Base-by-base conservation (phyloP, 2,329 filamentous ascomycete species). In the Penicillium sclerotigenum region DNA sequence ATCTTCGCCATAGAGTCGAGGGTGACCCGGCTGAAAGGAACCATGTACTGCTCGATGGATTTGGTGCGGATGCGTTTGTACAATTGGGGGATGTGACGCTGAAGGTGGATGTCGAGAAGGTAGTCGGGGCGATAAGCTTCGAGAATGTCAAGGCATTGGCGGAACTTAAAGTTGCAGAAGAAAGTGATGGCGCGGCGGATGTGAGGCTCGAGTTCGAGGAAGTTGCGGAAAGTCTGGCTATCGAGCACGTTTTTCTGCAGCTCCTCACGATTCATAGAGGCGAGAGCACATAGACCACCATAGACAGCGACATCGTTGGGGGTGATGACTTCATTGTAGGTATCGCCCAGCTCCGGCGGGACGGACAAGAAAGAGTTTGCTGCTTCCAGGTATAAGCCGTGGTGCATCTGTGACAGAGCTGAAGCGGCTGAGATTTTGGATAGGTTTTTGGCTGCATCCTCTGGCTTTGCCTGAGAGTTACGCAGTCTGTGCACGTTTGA, bases 261-360 rank as follows among this genome's bases (percentile, higher is more conserved):
- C 59, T 90, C 86, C 8, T 81, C 79, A 46, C 94, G 85, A 57
- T 89, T 83, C 89, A 97, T 95, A 2, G 90, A 91, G 26, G 93
- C 93, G 24, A 99, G 83, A 6, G 94, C 90, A 62, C 93, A 88
- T 24, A 99, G 83, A 5, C 90, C 92, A 47, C 93, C 94, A 65
- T 97, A 99, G 9, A 94, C 83, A 20, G 94, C 93, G 22, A 99
- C 80, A 66, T 99, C 94, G 69, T 97, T 97, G 7, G 87, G 83
- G 28, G 86, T 91, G 43, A 90, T 80, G 26, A 96, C 81, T 49
- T 89, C 83, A 59, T 85, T 88, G 71, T 88, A 89, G 56, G 77
- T 79, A 67, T 81, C 73, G 57, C 74, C 73, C 65, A 85, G 70
- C 68, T 77, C 80, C 69, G 82, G 79, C 36, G 89, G 84, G 1